phyloP scores from a whole-genome alignment of 805 yeast species.

The Starmerella geochares region DNA sequence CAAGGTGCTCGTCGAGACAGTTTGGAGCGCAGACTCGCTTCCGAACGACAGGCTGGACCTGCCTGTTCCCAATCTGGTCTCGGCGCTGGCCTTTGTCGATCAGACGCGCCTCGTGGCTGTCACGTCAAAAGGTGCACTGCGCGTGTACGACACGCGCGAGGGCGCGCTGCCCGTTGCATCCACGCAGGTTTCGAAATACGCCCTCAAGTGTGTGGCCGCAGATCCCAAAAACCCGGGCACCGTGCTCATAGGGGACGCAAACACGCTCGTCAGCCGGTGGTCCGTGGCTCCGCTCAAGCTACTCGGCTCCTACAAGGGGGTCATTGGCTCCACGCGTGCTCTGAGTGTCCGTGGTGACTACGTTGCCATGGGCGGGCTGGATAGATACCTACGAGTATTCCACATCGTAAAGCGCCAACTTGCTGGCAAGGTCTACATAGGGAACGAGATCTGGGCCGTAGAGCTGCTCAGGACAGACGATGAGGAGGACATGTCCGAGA shows the following conservation, averaged over 20 bases:
- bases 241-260: constrained; percentile 64
- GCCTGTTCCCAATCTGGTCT: constrained; percentile 73
- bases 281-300: constrained; percentile 30
- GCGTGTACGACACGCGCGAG: constrained; percentile 54
- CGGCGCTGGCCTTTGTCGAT: constrained; percentile 43
- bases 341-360: constrained; percentile 27
- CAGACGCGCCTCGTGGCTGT: constrained; percentile 50
- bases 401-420: constrained; percentile 50
- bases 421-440: constrained; percentile 62
- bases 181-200: constrained; percentile 45
- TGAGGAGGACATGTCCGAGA: constrained; percentile 14
- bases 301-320: constrained; percentile 64
- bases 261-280: constrained; percentile 45
- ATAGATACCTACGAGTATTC: constrained; percentile 73
- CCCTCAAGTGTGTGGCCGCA: constrained; percentile 38
- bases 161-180: constrained; percentile 53
- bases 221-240: constrained; percentile 33
- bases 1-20: constrained; percentile 24
- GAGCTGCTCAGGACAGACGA: constrained; percentile 8
- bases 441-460: constrained; percentile 50
- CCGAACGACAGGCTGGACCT: constrained; percentile 66
- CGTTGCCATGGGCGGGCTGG: constrained; percentile 73
- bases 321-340: constrained; percentile 59
- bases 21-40: constrained; percentile 76
- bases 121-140: constrained; percentile 65